Base-by-base conservation (phyloP, 495 filamentous ascomycete genomes). In the Penicillium steckii region DNA sequence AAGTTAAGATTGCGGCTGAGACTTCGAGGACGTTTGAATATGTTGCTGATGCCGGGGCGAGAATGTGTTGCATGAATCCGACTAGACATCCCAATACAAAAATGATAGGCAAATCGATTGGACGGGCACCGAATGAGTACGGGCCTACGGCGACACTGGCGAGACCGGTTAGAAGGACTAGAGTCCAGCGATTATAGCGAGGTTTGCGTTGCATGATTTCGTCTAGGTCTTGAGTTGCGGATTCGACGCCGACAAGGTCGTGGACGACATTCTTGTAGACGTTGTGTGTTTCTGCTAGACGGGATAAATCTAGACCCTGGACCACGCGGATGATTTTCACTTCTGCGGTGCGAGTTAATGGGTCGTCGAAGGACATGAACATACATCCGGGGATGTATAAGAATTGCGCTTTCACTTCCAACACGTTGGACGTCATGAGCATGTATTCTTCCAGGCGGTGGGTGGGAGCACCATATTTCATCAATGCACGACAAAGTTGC, bases 241-340 rank as follows among this genome's bases (percentile, higher is more conserved):
- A 83, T 41, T 94, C 88, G 18, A 90, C 85, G 23, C 85, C 80
- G 42, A 94, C 81, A 6, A 84, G 68, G 67, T 95, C 91, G 59
- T 95, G 90, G n/a, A 95, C 83, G 19, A 96, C 89, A 48, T 88
- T 83, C 67, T 97, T 96, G 72, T 95, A 96, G 44, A 95, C 82
- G 46, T 88, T 83, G 64, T 96, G 90, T 8, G 84, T 83, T 52
- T 95, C 90, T 3, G 87, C 80, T 9, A 96, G 76, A 45, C 87
- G 88, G 17, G 88, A 89, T 2, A 96, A 78, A 68, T 96, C 86
- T 25, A 96, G 77, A 1, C 88, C 90, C 64, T 90, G 87, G 3
- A 68, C 62, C 2, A 81, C 76, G 21, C 87, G 82, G 18, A 96
- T 84, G 37, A 96, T 83, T 66, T 93, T 91, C 44, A 96, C 87